phyloP scores from a whole-genome alignment of 2,329 filamentous ascomycete species.

The Aciculosporium take region DNA sequence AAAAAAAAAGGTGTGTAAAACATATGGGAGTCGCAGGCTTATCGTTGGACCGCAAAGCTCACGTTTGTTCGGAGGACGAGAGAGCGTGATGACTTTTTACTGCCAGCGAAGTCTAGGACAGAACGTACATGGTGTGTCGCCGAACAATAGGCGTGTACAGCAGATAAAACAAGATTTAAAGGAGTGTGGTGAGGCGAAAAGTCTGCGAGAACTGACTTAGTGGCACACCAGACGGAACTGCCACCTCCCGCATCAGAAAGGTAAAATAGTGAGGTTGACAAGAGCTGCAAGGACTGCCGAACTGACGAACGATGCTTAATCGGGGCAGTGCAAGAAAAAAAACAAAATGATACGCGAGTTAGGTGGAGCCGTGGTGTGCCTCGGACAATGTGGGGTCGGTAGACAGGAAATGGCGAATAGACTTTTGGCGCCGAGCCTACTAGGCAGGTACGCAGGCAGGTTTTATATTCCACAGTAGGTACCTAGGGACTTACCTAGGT shows the following conservation, averaged over 20 bases:
- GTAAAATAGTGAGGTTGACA: background rate
- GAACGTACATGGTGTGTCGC: background rate
- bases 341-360: background rate
- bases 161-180: background rate
- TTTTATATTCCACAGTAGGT: too few species aligned
- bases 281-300: background rate
- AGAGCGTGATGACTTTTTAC: background rate
- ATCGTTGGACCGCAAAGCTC: background rate
- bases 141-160: background rate
- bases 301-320: background rate
- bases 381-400: background rate
- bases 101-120: background rate
- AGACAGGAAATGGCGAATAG: too few species aligned
- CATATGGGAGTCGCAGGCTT: background rate
- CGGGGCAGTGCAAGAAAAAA: constrained; percentile 6
- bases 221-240: background rate
- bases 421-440: too few species aligned
- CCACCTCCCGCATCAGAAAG: background rate
- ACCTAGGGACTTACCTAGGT: too few species aligned
- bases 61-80: background rate
- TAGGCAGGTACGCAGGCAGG: background rate
- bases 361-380: background rate
- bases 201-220: background rate
- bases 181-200: background rate
- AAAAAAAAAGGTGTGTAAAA: background rate